Conservation (phyloP, 140 eudicot species). For the Stevia rebaudiana region DNA sequence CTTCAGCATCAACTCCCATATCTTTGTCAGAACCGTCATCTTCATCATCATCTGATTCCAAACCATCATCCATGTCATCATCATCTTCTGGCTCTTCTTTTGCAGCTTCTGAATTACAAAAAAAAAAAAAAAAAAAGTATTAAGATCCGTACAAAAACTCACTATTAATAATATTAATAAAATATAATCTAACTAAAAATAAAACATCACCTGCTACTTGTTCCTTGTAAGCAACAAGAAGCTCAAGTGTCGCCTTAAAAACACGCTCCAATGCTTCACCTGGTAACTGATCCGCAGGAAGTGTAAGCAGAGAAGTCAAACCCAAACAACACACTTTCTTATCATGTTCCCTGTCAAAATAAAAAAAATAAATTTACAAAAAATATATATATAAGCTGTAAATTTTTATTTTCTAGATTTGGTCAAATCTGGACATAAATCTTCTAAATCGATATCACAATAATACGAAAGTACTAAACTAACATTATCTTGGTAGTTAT, state of each 20-base stretch:
- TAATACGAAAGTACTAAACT: neutral
- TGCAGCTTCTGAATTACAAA: slow-evolving; percentile 46
- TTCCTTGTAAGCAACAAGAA: slow-evolving; percentile 79
- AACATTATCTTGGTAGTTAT: neutral
- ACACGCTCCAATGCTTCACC: slow-evolving; percentile 73
- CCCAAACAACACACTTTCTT: slow-evolving; percentile 91
- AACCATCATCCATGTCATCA: slow-evolving; percentile 54
- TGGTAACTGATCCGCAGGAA: slow-evolving; percentile 73
- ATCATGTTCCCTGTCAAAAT: slow-evolving; percentile 54
- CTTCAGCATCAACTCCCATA: slow-evolving; percentile 71
- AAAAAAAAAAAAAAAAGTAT: neutral
- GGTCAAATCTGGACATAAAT: neutral
- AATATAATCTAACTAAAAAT: neutral
- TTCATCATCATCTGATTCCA: slow-evolving; percentile 58
- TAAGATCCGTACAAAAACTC: neutral
- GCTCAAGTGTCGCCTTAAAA: slow-evolving; percentile 73
- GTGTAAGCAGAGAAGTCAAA: slow-evolving; percentile 72
- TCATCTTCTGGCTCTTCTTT: slow-evolving; percentile 50
- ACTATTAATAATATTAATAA: neutral
- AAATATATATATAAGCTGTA: no score
- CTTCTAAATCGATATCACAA: neutral
- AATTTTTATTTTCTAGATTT: neutral
- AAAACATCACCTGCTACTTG: slow-evolving; percentile 88
- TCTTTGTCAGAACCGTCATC: slow-evolving; percentile 38
- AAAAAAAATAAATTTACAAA: no score